Base-by-base conservation (phyloP, 2,329 filamentous ascomycete species). In the Cladosporium colombiae region DNA sequence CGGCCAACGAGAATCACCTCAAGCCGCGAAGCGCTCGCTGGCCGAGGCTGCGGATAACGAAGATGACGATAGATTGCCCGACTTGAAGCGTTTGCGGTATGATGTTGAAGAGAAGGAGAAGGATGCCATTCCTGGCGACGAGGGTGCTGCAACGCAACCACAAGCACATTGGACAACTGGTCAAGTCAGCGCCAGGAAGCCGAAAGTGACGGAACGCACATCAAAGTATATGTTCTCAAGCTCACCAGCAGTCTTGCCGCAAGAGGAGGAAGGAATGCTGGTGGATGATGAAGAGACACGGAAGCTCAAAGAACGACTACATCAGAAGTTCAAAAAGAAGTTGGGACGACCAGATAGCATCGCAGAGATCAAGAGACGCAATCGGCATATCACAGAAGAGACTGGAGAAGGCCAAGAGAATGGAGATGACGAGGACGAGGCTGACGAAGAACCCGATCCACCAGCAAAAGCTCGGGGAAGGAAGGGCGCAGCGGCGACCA, bases 241-340 rank as follows among this genome's bases (percentile, higher is more conserved):
- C 70, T 85, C 81, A 0, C 57, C 68, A 7, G 70, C 70, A n/a
- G 56, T 61, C 23, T 16, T 44, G 14, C 50, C 46, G 49, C 75
- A 78, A 5, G 76, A 78, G 1, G 75, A 74, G 1, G 77, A 79
- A 16, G 76, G 78, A 1, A 77, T 79, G 2, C 78, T 81, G 3
- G 77, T 78, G 11, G 70, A 73, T 0, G 83, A 86, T 16, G 85
- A 85, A 62, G 79, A 80, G 3, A 81, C 81, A 1, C 84, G 80
- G 70, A 85, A 81, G 68, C 82, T 83, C 66, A 93, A 90, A 74
- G 86, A 90, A 66, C 88, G 87, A 58, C 80, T 97, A 27, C 95
- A 97, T 75, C 83, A 86, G 68, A 90, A 88, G 72, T 99, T 98
- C 74, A 90, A 98, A 35, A 91, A 91, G 82, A 97, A 94, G 77